Base-by-base conservation (phyloP, 495 filamentous ascomycete species). In the Aspergillus asperescens region DNA sequence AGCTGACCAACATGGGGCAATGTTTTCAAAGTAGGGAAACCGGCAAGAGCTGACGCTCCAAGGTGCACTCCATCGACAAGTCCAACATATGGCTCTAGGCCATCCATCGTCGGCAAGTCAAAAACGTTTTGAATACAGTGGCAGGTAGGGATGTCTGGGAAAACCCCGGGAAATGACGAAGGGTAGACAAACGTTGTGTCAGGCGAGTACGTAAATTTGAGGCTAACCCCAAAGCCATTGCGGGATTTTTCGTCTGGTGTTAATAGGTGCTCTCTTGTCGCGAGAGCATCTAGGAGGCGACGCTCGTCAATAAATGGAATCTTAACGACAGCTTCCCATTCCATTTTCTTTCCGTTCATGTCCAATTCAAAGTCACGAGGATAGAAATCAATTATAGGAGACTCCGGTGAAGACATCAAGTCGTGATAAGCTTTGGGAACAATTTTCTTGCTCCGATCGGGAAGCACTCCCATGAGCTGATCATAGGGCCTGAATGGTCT, bases 301-400 rank as follows among this genome's bases (percentile, higher is more conserved):
- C 80, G 77, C 64, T 97, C 91, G 25, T 97, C 90, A 59, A 99
- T 99, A 70, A 99, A 99, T 0, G 94, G 94, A 56, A 99, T 97
- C 71, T 96, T 96, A 47, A 97, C 90, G 32, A 99, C 91, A 25
- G 93, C 94, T 62, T 99, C 94, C 94, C 94, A 99, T 58, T 97
- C 94, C 90, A 95, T 94, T 75, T 95, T 99, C 77, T 99, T 99
- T 49, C 94, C 94, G 60, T 97, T 96, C 92, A 97, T 96, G 62
- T 99, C 94, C 16, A 99, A 79, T 57, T 96, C 90, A 57, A 99
- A 99, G 56, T 97, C 92, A 51, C 92, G 81, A 23, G 94, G 94
- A 62, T 99, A 99, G 70, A 99, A 97, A 61, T 97, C 92, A 59
- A 95, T 88, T 66, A 99, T 97, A 10, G 94, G 90, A n/a, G 92